Base-by-base conservation (phyloP, 306 rosid genomes). In the Gillenia trifoliata region DNA sequence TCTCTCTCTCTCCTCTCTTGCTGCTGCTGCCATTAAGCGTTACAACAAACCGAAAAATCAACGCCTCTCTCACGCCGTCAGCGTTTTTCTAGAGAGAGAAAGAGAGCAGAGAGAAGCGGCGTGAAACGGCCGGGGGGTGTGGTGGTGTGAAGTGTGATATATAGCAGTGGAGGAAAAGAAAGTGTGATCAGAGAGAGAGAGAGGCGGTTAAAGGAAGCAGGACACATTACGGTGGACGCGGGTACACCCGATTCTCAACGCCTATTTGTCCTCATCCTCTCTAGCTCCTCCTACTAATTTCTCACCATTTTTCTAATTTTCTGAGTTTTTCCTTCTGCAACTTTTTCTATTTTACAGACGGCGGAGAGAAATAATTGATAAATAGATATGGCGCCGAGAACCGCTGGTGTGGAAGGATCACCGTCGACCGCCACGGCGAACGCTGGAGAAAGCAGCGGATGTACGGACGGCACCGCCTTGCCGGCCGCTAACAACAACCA, bases 131-230 rank as follows among this genome's bases (percentile, higher is more conserved):
- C 25, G 25, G 20, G 52, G 8, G 31, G 81, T 12, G 72, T 30
- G 52, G 65, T 38, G 79, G 88, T 66, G 45, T 69, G 77, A 62
- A 62, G 9, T 29, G 74, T 49, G 47, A 60, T 13, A 60, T 13
- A 13, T 5, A 6, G 34, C 17, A 28, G 34, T 60, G 64, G 77
- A 62, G 83, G 75, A 56, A 36, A 57, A 7, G 76, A 38, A 64
- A 36, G 54, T 12, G 10, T 60, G 64, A 59, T 1, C 45, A 34
- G 74, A 49, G 69, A 57, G 68, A 47, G 79, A 76, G 60, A 19
- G 62, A 3, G 54, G 28, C 31, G 31, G 50, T 43, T 41, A 38
- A 36, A 36, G 65, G 65, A 26, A 22, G 26, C 50, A 64, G 26
- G 55, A 6, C 20, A 19, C 20, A 26, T 59, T 59, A 11, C 28